Percentiles rank a stretch among this genome's conserved stretches.
These are phyloP conservation scores for Crithidia bombi DNA, from an alignment of 208 protist genomes.

Conservation along the genomic window DNA sequence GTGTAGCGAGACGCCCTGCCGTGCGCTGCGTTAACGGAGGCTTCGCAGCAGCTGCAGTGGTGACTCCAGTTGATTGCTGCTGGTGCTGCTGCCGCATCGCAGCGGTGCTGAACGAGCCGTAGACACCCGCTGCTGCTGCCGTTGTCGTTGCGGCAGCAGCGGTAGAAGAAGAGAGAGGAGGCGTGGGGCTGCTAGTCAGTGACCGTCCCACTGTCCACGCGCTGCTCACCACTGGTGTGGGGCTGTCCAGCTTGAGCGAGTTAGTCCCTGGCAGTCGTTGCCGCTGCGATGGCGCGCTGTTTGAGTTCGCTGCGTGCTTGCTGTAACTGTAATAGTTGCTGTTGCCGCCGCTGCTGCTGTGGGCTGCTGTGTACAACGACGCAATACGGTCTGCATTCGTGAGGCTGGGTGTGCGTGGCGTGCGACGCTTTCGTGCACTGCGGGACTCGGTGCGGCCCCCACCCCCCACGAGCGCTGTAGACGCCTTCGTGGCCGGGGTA, in stretches of 20 bases:
- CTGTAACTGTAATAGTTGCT: too few relatives aligned
- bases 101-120: neutral
- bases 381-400: constrained; percentile 66
- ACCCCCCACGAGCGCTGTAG: constrained; percentile 29
- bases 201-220: constrained; percentile 34
- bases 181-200: constrained; percentile 29
- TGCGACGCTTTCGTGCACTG: constrained; percentile 45
- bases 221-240: constrained; percentile 28
- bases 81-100: neutral
- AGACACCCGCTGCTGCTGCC: constrained; percentile 10
- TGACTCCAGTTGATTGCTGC: too few relatives aligned
- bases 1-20: constrained; percentile 34
- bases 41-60: constrained; percentile 4
- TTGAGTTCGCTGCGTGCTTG: neutral
- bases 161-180: neutral
- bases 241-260: constrained; percentile 41
- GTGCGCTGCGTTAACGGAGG: constrained; percentile 20
- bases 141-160: neutral
- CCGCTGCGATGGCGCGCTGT: neutral
- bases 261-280: constrained; percentile 21
- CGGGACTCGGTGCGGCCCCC: constrained; percentile 26
- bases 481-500: constrained; percentile 19
- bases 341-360: constrained; percentile 12
- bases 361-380: neutral
- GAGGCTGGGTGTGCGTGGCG: constrained; percentile 73